phyloP scores from a whole-genome alignment of 2,329 filamentous ascomycete genomes.

The Reticulascus tulasneorum region DNA sequence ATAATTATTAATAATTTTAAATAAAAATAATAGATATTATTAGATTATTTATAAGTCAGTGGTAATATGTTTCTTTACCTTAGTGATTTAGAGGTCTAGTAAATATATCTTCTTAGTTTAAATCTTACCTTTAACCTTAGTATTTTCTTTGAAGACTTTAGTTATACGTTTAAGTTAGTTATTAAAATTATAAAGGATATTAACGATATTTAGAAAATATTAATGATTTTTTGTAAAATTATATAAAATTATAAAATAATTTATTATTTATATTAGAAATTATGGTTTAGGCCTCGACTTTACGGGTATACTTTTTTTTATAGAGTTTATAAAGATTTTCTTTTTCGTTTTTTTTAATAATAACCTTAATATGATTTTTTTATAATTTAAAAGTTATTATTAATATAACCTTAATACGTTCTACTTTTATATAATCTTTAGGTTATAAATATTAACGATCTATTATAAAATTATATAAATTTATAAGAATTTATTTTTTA shows the following conservation, averaged over 20 bases:
- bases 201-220: too few species aligned
- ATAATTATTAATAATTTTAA: too few species aligned
- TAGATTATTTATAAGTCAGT: background rate
- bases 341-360: too few species aligned
- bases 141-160: background rate
- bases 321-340: too few species aligned
- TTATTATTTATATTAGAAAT: background rate
- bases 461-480: too few species aligned
- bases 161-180: background rate
- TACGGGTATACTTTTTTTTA: slow-evolving; percentile 2
- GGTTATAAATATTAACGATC: too few species aligned
- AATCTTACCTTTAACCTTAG: background rate
- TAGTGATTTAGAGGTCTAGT: background rate
- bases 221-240: background rate
- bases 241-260: background rate
- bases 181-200: background rate
- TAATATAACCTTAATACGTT: too few species aligned
- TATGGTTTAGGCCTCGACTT: background rate
- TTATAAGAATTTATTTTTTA: too few species aligned
- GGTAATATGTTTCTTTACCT: background rate
- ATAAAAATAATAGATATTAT: too few species aligned
- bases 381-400: too few species aligned
- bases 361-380: too few species aligned
- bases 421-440: too few species aligned
- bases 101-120: background rate